Conservation (phyloP, 2,329 filamentous ascomycete genomes). For the Chrysosporium keratinophilum region DNA sequence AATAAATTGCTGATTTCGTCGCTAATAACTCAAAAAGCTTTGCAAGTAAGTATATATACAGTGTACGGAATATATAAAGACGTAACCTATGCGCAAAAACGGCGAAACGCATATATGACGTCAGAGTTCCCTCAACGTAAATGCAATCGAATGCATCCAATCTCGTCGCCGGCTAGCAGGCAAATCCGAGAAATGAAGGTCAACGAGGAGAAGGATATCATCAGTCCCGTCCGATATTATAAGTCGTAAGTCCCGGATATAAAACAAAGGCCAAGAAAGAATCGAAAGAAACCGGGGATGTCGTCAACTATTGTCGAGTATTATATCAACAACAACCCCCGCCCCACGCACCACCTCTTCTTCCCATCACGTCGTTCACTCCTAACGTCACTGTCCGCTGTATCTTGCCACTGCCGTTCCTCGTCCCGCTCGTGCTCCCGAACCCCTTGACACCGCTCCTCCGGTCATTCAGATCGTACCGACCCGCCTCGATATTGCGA, state of each 20-base stretch:
- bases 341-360: slow-evolving; percentile 29
- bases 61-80: not conserved
- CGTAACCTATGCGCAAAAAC: not conserved
- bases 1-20: not conserved
- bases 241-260: not conserved
- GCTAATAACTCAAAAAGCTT: no score
- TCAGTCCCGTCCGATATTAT: not conserved
- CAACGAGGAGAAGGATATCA: not conserved
- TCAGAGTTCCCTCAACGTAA: not conserved
- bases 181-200: not conserved
- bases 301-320: not conserved
- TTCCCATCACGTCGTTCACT: slow-evolving; percentile 40
- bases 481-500: slow-evolving; percentile 89
- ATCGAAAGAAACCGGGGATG: not conserved
- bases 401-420: slow-evolving; percentile 22
- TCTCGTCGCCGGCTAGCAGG: not conserved
- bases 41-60: not conserved
- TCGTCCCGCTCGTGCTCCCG: slow-evolving; percentile 31
- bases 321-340: slow-evolving; percentile 30
- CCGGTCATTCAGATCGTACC: slow-evolving; percentile 87
- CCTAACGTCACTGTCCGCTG: slow-evolving; percentile 37
- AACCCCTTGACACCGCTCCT: slow-evolving; percentile 76
- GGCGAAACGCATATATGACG: not conserved
- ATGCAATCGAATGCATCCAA: not conserved
- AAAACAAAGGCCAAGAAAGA: not conserved